These are phyloP conservation scores for Phoma sp. DNA, from an alignment of 2,329 filamentous ascomycete genomes.

Conservation along the genomic window DNA sequence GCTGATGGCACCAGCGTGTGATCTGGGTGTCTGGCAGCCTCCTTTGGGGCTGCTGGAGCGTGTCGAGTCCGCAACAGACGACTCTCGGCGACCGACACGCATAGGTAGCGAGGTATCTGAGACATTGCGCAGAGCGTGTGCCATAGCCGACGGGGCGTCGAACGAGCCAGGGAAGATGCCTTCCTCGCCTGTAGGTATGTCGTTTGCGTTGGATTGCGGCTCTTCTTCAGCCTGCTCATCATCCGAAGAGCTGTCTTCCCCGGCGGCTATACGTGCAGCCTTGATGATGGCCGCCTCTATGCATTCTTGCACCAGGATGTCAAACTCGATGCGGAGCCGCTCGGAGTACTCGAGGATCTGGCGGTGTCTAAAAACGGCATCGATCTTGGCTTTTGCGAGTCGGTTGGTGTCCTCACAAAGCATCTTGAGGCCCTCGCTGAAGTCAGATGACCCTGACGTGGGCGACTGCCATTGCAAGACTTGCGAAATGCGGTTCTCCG, in stretches of 20 bases:
- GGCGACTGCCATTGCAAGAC: constrained; percentile 97
- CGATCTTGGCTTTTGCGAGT: constrained; percentile 85
- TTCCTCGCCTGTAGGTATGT: constrained; percentile 56
- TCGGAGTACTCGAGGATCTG: constrained; percentile 96
- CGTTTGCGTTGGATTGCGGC: constrained; percentile 44
- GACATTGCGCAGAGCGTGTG: constrained; percentile 61
- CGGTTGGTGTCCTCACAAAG: constrained; percentile 91
- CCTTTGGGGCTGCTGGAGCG: constrained; percentile 89
- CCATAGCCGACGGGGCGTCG: constrained; percentile 63
- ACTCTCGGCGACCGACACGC: constrained; percentile 57
- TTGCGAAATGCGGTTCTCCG: constrained; percentile 91
- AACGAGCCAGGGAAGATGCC: constrained; percentile 66
- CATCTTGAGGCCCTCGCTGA: constrained; percentile 86
- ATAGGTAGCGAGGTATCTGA: constrained; percentile 57
- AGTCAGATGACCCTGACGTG: constrained; percentile 86
- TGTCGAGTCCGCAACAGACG: constrained; percentile 75
- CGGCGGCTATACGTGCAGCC: constrained; percentile 84
- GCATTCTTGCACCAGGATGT: constrained; percentile 91
- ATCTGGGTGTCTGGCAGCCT: constrained; percentile 82
- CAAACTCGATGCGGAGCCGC: constrained; percentile 91
- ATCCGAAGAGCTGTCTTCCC: constrained; percentile 79
- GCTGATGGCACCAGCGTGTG: constrained; percentile 68
- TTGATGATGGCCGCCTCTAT: constrained; percentile 91
- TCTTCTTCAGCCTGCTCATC: constrained; percentile 56
- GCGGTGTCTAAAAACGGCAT: constrained; percentile 88